These are phyloP conservation scores for Castanopsis chinensis DNA, from an alignment of 306 rosid species.

Conservation along the genomic window DNA sequence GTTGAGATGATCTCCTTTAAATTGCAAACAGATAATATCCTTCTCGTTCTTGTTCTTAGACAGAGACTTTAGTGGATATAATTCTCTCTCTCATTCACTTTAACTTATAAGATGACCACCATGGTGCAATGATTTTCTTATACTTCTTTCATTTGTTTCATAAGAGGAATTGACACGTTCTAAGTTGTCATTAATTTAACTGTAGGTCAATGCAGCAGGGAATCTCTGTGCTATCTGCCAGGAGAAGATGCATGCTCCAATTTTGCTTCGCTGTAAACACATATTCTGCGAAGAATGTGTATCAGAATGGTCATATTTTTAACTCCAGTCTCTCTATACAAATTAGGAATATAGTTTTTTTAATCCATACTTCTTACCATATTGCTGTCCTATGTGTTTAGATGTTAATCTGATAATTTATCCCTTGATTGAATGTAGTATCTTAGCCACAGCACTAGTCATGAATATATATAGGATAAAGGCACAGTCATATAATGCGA, in stretches of 20 bases:
- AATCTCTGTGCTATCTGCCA: slow-evolving; percentile 99
- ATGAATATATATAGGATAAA: no score
- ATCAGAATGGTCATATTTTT: slow-evolving; percentile 71
- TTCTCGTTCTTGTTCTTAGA: neutral
- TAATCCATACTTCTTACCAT: neutral
- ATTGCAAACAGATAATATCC: neutral
- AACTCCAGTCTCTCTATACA: neutral
- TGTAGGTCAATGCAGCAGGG: slow-evolving; percentile 85
- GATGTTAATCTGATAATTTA: neutral
- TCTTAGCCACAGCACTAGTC: no score
- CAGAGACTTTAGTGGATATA: no score
- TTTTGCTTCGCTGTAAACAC: slow-evolving; percentile 91
- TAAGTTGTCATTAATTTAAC: slow-evolving; percentile 16
- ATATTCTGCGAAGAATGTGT: slow-evolving; percentile 98
- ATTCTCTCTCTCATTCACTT: neutral
- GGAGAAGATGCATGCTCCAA: slow-evolving; percentile 98
- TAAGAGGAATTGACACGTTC: neutral
- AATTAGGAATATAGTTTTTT: slow-evolving; percentile 12
- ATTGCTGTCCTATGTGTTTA: neutral
- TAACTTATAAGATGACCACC: neutral
- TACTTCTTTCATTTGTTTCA: neutral
- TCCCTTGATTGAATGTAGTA: neutral
- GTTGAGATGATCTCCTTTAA: neutral
- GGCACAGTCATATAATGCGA: no score
- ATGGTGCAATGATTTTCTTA: neutral